Percentiles rank a stretch among this genome's conserved stretches.
Evolutionary conservation across 2,329 filamentous ascomycete genomes (phyloP).

Genomic region (Stagonosporopsis rhizophila): DNA sequence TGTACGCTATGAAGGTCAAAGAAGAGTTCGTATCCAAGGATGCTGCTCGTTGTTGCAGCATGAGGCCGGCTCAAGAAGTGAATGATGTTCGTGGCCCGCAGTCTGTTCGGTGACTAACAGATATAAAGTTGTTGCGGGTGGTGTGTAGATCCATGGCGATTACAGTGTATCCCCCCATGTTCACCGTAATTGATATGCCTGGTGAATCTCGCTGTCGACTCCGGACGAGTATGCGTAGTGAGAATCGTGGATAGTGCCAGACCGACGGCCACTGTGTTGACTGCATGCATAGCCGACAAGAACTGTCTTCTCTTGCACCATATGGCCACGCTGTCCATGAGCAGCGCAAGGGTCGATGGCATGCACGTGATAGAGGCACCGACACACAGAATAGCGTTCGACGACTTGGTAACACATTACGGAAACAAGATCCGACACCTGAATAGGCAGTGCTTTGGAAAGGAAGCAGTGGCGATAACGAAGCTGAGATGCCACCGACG

Average conservation of each 20-base stretch:
- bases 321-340: slow-evolving; percentile 76
- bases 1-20: slow-evolving; percentile 11
- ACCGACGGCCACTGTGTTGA: slow-evolving; percentile 55
- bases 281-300: slow-evolving; percentile 82
- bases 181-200: slow-evolving; percentile 25
- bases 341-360: slow-evolving; percentile 81
- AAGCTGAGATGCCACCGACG: slow-evolving; percentile 20
- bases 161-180: background rate
- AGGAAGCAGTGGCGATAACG: slow-evolving; percentile 2
- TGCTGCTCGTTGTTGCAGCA: slow-evolving; percentile 22
- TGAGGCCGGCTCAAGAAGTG: slow-evolving; percentile 36
- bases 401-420: slow-evolving; percentile 86
- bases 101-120: background rate
- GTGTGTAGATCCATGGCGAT: slow-evolving; percentile 12
- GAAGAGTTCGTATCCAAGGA: slow-evolving; percentile 13
- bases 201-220: slow-evolving; percentile 37
- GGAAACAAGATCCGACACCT: background rate
- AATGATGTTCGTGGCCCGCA: slow-evolving; percentile 12
- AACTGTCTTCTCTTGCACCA: slow-evolving; percentile 75
- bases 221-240: slow-evolving; percentile 33
- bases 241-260: slow-evolving; percentile 25
- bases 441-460: background rate
- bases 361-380: slow-evolving; percentile 87
- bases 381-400: slow-evolving; percentile 85
- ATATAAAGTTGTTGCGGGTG: background rate